Base-by-base conservation (phyloP, 805 yeast species). In the Cyberlindnera misumaiensis region DNA sequence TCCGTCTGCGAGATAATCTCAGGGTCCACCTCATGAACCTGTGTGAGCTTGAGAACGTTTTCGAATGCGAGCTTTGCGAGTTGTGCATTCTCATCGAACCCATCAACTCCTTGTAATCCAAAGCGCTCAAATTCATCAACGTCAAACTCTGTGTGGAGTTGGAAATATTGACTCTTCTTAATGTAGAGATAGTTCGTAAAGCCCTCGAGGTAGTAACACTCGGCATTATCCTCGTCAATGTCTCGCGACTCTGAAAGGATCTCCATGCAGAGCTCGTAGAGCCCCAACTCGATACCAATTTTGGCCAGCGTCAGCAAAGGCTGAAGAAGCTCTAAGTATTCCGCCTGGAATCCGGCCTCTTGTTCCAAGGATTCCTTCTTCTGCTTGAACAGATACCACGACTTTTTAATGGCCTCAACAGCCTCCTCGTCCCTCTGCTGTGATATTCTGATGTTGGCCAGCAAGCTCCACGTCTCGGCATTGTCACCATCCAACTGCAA, bases 391-490 rank as follows among this genome's bases (percentile, higher is more conserved):
- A 83, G 65, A 20, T 68, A 70, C 96, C 96, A 87, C 1, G 96
- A 69, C 52, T 74, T 73, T 11, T 46, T 39, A 36, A 89, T 65
- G 1, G 93, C 88, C 18, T 70, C 68, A 34, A 63, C 60, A 11
- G 97, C 97, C 6, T 88, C 96, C 0, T 70, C 69, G 30, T 65
- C 70, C 36, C 77, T 66, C 56, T 81, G 88, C 60, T 93, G 97
- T 7, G 96, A 84, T 34, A 90, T 87, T 43, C 95, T 73, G 43
- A 93, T 84, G 31, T 95, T 86, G 4, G 95, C 87, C 45, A 88
- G 65, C 25, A 84, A 67, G 1, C 88, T 73, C 79, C 86, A 85
- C 1, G 86, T 74, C 58, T 89, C 97, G 1, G 95, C 83, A 25
- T 59, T 50, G 3, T 56, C 53, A 16, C 66, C 65, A 45, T 81